Conservation (phyloP, 768 basidiomycete species). For the Tricholoma sp. region DNA sequence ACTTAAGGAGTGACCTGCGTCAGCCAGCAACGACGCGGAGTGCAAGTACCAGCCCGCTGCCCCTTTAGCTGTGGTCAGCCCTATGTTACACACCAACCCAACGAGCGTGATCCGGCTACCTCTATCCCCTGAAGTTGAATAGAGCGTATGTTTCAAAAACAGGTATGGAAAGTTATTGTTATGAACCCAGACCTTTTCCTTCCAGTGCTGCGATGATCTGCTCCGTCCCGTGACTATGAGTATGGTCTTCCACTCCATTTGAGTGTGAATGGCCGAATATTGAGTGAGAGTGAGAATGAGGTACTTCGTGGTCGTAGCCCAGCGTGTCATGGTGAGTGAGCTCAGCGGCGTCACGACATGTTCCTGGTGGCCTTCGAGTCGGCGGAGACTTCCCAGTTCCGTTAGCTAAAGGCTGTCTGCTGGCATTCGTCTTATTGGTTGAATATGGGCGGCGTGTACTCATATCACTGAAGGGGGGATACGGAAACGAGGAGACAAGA, state of each 20-base stretch:
- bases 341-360: conserved; percentile 8
- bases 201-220: conserved; percentile 63
- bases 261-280: conserved; percentile 63
- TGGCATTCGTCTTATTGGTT: conserved; percentile 15
- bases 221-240: conserved; percentile 55
- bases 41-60: conserved; percentile 86
- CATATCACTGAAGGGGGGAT: conserved; percentile 10
- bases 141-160: background rate
- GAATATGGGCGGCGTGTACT: conserved; percentile 21
- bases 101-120: conserved; percentile 82
- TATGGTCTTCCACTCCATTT: conserved; percentile 53
- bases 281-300: conserved; percentile 55
- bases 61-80: conserved; percentile 79
- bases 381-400: conserved; percentile 4
- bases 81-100: conserved; percentile 79
- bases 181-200: conserved; percentile 47
- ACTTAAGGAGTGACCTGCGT: conserved; percentile 88
- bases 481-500: conserved; percentile 3
- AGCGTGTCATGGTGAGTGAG: conserved; percentile 27
- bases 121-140: conserved; percentile 52
- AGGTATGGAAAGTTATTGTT: background rate
- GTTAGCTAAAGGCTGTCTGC: background rate
- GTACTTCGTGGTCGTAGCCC: conserved; percentile 37
- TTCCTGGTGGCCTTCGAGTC: conserved; percentile 7
- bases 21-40: conserved; percentile 86